Percentiles rank a stretch among this genome's conserved stretches.
These are phyloP conservation scores for Choiromyces venosus DNA, from an alignment of 495 filamentous ascomycete genomes.

Conservation along the genomic window DNA sequence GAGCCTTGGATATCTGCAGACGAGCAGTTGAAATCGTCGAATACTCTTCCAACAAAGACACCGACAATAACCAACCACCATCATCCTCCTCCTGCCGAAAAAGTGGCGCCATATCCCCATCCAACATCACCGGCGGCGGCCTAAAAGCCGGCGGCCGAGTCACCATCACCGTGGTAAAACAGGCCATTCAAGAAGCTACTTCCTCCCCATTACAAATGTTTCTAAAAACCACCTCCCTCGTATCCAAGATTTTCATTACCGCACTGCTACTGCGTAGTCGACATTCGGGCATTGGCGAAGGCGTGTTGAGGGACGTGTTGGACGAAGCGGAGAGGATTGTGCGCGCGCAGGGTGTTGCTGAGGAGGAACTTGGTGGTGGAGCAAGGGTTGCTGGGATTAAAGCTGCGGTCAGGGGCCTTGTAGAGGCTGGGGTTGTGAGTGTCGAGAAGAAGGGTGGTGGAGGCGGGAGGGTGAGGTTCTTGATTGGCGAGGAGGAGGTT, in stretches of 20 bases:
- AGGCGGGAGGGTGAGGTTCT: conserved; percentile 75
- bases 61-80: conserved; percentile 7
- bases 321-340: conserved; percentile 77
- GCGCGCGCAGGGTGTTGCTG: conserved; percentile 52
- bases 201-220: conserved; percentile 85
- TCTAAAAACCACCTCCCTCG: conserved; percentile 71
- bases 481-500: conserved; percentile 85
- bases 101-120: conserved; percentile 16
- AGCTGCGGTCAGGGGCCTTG: conserved; percentile 69
- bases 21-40: conserved; percentile 95
- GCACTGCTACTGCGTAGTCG: conserved; percentile 72
- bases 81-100: conserved; percentile 28
- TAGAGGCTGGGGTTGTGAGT: conserved; percentile 79
- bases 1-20: conserved; percentile 91
- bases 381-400: conserved; percentile 63
- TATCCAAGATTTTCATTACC: conserved; percentile 76
- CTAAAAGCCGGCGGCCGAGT: conserved; percentile 55
- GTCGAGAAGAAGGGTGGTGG: conserved; percentile 77
- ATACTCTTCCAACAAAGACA: conserved; percentile 49
- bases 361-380: conserved; percentile 37
- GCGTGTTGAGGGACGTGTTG: conserved; percentile 79
- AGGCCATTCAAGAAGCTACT: conserved; percentile 91
- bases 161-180: conserved; percentile 86
- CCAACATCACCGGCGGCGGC: conserved; percentile 36
- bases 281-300: conserved; percentile 78